These are phyloP conservation scores for Capronia epimyces DNA, from an alignment of 2,329 filamentous ascomycete genomes.

Conservation along the genomic window DNA sequence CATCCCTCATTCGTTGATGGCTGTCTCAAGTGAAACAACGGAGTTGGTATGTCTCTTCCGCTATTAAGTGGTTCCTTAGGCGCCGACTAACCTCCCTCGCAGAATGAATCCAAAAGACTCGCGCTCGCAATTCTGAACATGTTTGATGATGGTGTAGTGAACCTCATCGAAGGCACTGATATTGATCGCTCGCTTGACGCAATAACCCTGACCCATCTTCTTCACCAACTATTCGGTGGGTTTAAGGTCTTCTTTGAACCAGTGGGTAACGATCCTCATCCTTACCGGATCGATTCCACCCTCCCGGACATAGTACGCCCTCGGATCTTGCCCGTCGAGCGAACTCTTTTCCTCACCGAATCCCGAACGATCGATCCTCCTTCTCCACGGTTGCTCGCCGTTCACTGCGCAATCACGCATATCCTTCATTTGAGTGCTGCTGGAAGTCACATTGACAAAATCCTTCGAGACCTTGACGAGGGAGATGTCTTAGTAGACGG, in stretches of 20 bases:
- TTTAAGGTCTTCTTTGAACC: constrained; percentile 31
- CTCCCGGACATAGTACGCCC: constrained; percentile 8
- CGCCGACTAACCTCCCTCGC: background rate
- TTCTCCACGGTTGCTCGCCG: constrained; percentile 26
- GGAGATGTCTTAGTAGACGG: constrained; percentile 21
- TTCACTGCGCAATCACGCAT: constrained; percentile 30
- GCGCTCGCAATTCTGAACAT: constrained; percentile 41
- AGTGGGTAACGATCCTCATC: constrained; percentile 7
- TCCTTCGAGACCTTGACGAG: constrained; percentile 30
- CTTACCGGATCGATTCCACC: constrained; percentile 17
- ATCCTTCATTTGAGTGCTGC: constrained; percentile 28
- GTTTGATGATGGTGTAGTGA: constrained; percentile 37
- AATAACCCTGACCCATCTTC: constrained; percentile 31
- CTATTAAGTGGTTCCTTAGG: background rate
- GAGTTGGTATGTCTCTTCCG: constrained; percentile 19
- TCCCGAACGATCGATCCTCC: constrained; percentile 34
- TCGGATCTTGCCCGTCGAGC: constrained; percentile 26
- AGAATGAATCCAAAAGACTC: constrained; percentile 32
- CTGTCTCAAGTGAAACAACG: constrained; percentile 8
- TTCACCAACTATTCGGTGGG: constrained; percentile 33
- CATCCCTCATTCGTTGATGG: constrained; percentile 26
- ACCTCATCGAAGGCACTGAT: constrained; percentile 38
- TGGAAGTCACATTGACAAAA: constrained; percentile 27
- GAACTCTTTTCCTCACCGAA: constrained; percentile 28
- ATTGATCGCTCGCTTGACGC: constrained; percentile 42